Base-by-base conservation (phyloP, 2,329 filamentous ascomycete genomes). In the Phialophora verrucosa region DNA sequence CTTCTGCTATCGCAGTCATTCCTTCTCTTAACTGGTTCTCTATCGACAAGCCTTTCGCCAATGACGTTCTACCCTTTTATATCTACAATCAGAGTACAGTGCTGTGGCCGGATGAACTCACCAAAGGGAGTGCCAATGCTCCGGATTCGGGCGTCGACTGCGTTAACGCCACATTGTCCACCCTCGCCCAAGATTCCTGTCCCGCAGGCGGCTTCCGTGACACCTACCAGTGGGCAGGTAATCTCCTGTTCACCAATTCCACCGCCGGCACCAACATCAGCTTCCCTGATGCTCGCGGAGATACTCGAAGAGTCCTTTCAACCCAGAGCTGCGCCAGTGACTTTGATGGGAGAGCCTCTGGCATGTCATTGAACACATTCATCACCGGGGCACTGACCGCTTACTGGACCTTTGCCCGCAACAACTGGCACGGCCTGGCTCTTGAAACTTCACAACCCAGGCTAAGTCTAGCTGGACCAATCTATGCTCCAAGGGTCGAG, bases 1-100 rank as follows among this genome's bases (percentile, higher is more conserved):
- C 73, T 53, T 70, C 69, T 42, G 73, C 72, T 23, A 72, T 72
- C 58, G 67, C 71, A n/a, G 58, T 74, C 62, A 70, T 66, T 44
- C 73, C 73, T 11, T 63, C 64, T 25, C 51, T 71, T 12, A 68
- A 72, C 51, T 69, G 65, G 42, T 73, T 69, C 65, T 60, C 64
- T 29, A 56, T 69, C 31, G 63, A 65, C 35, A 54, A 49, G 27
- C 65, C 67, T 25, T 69, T 69, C 49, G 10, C 49, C 29, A 54
- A 64, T 25, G 57, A 66, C 12, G 61, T 69, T 12, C 53, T 69
- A 1, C 67, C 67, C 3, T 69, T 64, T 38, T 69, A 64, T 56
- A 49, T 69, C 32, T 69, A 66, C 58, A 69, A 69, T 25, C 55
- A 69, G 55, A 69, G 67, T 29, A 69, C 67, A n/a, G 64, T 66